These are phyloP conservation scores for Naganishia cerealis DNA, from an alignment of 1,284 basidiomycete genomes.

Conservation along the genomic window DNA sequence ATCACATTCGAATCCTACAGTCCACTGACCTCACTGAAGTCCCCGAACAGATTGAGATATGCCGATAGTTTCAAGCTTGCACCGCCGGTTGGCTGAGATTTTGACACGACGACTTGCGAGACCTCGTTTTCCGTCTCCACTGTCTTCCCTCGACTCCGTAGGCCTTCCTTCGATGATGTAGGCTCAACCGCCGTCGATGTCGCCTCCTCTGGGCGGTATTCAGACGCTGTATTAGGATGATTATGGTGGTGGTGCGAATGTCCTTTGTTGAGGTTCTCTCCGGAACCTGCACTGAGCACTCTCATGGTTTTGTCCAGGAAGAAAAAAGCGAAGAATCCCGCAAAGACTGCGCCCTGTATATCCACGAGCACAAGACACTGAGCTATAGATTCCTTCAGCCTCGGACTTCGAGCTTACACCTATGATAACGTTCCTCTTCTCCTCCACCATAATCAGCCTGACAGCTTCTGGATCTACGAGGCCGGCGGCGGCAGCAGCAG, in stretches of 20 bases:
- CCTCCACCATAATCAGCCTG: conserved; percentile 76
- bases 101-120: conserved; percentile 37
- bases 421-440: conserved; percentile 82
- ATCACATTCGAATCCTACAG: not conserved
- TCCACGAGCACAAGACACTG: conserved; percentile 11
- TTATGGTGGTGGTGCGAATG: conserved; percentile 34
- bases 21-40: conserved; percentile 65
- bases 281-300: conserved; percentile 60
- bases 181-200: conserved; percentile 38
- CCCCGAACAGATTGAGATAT: conserved; percentile 84
- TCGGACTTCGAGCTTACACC: conserved; percentile 58
- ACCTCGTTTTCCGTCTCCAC: conserved; percentile 36
- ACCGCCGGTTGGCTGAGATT: conserved; percentile 39
- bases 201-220: conserved; percentile 37
- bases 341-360: conserved; percentile 71
- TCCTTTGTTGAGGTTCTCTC: conserved; percentile 53
- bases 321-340: conserved; percentile 82
- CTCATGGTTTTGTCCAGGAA: conserved; percentile 85
- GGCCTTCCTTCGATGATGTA: conserved; percentile 39
- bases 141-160: conserved; percentile 39
- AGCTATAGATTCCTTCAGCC: not conserved
- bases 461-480: conserved; percentile 44
- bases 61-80: conserved; percentile 72
- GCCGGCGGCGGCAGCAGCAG: conserved; percentile 43
- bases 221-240: conserved; percentile 39